Evolutionary conservation across 306 rosid genomes (phyloP).

Genomic region (Fragaria ananassa): DNA sequence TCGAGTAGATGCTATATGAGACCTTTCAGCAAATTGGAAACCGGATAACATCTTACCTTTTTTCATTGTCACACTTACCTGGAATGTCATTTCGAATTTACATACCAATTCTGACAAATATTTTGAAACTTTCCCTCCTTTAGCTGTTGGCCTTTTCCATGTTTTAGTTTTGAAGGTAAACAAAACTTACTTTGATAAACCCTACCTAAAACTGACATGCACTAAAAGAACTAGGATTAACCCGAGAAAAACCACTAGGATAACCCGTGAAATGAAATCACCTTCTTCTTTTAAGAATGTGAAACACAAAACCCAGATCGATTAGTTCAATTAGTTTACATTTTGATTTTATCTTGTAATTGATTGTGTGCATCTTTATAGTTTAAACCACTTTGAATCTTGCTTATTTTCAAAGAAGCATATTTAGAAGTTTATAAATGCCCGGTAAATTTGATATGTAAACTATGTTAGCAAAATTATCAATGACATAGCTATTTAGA

Average conservation of each 20-base stretch:
- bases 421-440: neutral
- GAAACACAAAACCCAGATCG: too few relatives aligned
- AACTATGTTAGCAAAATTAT: neutral
- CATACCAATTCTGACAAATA: neutral
- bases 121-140: constrained; percentile 1
- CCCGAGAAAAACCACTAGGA: neutral
- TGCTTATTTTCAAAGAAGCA: neutral
- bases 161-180: neutral
- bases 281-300: neutral
- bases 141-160: neutral
- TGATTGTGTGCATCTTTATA: too few relatives aligned
- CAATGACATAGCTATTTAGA: too few relatives aligned
- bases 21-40: neutral
- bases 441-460: neutral
- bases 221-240: neutral
- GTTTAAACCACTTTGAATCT: too few relatives aligned
- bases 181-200: neutral
- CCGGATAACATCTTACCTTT: neutral
- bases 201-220: neutral
- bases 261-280: neutral
- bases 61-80: neutral
- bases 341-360: too few relatives aligned
- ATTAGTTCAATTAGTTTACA: too few relatives aligned
- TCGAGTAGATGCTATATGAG: neutral
- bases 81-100: neutral